Percentiles rank a stretch among this genome's conserved stretches.
These are phyloP conservation scores for Aspergillus sp. DNA, from an alignment of 2,329 filamentous ascomycete genomes.

Conservation along the genomic window DNA sequence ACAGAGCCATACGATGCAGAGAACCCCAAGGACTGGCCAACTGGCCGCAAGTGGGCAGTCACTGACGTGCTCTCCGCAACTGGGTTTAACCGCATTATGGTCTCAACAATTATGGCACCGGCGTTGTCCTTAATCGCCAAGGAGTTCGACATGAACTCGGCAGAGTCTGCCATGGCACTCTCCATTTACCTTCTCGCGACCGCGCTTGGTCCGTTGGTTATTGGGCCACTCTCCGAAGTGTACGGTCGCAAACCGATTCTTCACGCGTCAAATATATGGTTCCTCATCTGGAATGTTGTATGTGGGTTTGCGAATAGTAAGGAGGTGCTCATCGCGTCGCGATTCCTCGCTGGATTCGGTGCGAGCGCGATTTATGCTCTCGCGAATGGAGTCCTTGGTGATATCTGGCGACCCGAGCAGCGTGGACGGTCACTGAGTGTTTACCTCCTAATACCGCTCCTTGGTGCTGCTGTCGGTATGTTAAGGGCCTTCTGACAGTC, in stretches of 20 bases:
- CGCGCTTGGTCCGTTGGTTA: slow-evolving; percentile 7
- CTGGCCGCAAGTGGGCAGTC: slow-evolving; percentile 9
- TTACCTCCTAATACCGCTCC: slow-evolving; percentile 9
- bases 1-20: background rate
- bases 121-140: slow-evolving; percentile 4
- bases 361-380: slow-evolving; percentile 12
- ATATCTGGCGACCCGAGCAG: slow-evolving; percentile 9
- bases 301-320: slow-evolving; percentile 13
- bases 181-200: slow-evolving; percentile 14
- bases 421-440: slow-evolving; percentile 5
- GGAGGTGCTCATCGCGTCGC: slow-evolving; percentile 4
- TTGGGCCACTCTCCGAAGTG: slow-evolving; percentile 14
- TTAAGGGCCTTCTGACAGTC: background rate
- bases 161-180: slow-evolving; percentile 10
- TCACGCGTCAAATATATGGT: slow-evolving; percentile 11
- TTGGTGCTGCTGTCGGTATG: slow-evolving; percentile 1
- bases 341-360: slow-evolving; percentile 13
- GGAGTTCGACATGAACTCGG: slow-evolving; percentile 10
- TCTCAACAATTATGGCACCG: slow-evolving; percentile 14
- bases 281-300: slow-evolving; percentile 13
- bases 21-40: slow-evolving; percentile 11
- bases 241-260: slow-evolving; percentile 12
- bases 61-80: slow-evolving; percentile 6
- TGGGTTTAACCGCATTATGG: slow-evolving; percentile 13
- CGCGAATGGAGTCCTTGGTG: background rate